A percentile compares a stretch with the other conserved stretches of the same genome.
These are phyloP conservation scores for Xanthoceras sorbifolium DNA, from an alignment of 345 rosid genomes.

Conservation along the genomic window DNA sequence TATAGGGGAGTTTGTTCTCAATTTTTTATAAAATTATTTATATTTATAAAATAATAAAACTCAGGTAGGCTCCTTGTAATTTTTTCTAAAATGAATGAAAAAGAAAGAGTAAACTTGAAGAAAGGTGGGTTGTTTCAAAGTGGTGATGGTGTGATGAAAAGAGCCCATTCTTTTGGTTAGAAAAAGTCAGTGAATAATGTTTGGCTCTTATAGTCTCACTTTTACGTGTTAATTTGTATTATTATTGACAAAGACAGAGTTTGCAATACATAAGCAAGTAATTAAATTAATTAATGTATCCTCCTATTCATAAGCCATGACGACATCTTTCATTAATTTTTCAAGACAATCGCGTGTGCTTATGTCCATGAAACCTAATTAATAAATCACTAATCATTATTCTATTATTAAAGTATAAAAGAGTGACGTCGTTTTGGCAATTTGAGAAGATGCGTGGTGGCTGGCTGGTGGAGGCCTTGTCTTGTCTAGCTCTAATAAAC, in stretches of 20 bases:
- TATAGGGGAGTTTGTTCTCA: no score
- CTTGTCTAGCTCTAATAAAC: not conserved
- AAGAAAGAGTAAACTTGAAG: not conserved
- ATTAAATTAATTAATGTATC: no score
- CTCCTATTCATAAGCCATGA: not conserved
- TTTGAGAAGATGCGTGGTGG: not conserved
- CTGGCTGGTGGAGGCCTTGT: not conserved
- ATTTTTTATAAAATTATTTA: no score
- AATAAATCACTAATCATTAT: not conserved
- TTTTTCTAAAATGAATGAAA: no score
- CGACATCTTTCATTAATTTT: not conserved
- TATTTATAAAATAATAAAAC: no score
- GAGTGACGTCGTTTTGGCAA: not conserved
- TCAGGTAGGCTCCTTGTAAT: no score
- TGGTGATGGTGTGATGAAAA: conserved; percentile 23
- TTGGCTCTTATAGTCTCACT: not conserved
- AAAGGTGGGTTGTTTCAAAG: conserved; percentile 1
- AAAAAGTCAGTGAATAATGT: conserved; percentile 9
- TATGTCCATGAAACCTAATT: not conserved
- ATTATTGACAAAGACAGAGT: not conserved
- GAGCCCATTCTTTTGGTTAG: conserved; percentile 24
- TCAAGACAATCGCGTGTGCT: not conserved
- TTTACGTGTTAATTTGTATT: not conserved
- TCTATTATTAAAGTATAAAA: not conserved
- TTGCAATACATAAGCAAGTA: not conserved